These are phyloP conservation scores for Pseudogymnoascus sp. DNA, from an alignment of 2,329 filamentous ascomycete genomes.

Conservation along the genomic window DNA sequence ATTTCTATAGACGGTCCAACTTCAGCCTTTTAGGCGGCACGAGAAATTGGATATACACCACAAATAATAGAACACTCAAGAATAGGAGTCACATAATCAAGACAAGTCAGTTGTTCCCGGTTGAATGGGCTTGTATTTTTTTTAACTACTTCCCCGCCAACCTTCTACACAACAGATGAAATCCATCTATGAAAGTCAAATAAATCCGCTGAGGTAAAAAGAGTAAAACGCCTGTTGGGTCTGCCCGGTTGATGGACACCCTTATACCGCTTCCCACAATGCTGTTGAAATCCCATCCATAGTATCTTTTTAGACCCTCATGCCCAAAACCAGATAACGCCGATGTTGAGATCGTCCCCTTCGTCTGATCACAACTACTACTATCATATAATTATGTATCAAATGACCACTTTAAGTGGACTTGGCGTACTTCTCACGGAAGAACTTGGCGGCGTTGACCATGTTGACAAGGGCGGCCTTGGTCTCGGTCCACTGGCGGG, in stretches of 20 bases:
- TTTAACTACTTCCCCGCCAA: slow-evolving; percentile 5
- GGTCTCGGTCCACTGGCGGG: slow-evolving; percentile 96
- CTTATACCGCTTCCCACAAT: slow-evolving; percentile 7
- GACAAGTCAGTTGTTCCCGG: background rate
- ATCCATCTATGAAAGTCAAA: slow-evolving; percentile 8
- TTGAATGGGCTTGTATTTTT: slow-evolving; percentile 9
- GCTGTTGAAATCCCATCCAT: slow-evolving; percentile 10
- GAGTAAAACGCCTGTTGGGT: slow-evolving; percentile 2
- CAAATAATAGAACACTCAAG: no score
- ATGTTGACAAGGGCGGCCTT: slow-evolving; percentile 94
- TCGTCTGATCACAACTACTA: slow-evolving; percentile 11
- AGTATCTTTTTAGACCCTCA: slow-evolving; percentile 24
- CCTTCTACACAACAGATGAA: slow-evolving; percentile 8
- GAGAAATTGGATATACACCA: no score
- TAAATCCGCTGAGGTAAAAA: slow-evolving; percentile 6
- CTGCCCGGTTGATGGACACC: slow-evolving; percentile 6
- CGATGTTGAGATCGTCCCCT: slow-evolving; percentile 44
- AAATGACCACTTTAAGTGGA: slow-evolving; percentile 28
- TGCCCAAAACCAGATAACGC: slow-evolving; percentile 30
- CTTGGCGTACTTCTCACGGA: slow-evolving; percentile 80
- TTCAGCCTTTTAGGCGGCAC: no score
- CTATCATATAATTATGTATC: slow-evolving; percentile 5
- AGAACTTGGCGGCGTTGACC: slow-evolving; percentile 97
- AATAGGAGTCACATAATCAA: background rate
- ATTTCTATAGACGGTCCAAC: no score